Conservation (phyloP, 345 rosid species). For the Adansonia digitata region DNA sequence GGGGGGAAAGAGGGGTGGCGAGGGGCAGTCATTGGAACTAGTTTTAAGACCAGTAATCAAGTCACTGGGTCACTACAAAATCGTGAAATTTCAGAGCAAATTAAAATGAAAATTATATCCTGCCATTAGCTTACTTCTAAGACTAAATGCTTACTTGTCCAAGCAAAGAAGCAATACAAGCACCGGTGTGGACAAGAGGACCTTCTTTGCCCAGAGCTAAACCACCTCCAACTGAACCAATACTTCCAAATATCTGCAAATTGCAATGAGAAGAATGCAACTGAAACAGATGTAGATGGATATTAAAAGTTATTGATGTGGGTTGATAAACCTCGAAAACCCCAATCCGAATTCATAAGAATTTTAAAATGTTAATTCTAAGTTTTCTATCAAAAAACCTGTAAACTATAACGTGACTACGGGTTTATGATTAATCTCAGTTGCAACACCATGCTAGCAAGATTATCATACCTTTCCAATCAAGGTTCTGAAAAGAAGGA, state of each 20-base stretch:
- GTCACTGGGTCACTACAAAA: neutral
- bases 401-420: neutral
- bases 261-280: constrained; percentile 7
- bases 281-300: neutral
- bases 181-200: constrained; percentile 94
- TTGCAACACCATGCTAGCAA: neutral
- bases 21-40: too few species aligned
- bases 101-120: neutral
- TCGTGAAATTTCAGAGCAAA: neutral
- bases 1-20: neutral
- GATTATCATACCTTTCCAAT: constrained; percentile 73
- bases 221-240: constrained; percentile 99
- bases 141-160: constrained; percentile 61
- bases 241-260: constrained; percentile 90
- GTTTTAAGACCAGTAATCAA: neutral
- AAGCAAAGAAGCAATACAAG: constrained; percentile 97
- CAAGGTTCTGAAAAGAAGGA: constrained; percentile 89
- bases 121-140: neutral
- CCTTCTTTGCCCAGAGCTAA: constrained; percentile 98
- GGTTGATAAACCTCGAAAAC: neutral
- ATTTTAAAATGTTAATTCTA: neutral
- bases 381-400: neutral
- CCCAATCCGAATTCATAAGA: neutral
- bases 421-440: neutral
- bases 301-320: neutral